Evolutionary conservation across 2,329 filamentous ascomycete species (phyloP), one percentile per base, ranked within the genome.

Genomic region (Parastagonospora avenae): DNA sequence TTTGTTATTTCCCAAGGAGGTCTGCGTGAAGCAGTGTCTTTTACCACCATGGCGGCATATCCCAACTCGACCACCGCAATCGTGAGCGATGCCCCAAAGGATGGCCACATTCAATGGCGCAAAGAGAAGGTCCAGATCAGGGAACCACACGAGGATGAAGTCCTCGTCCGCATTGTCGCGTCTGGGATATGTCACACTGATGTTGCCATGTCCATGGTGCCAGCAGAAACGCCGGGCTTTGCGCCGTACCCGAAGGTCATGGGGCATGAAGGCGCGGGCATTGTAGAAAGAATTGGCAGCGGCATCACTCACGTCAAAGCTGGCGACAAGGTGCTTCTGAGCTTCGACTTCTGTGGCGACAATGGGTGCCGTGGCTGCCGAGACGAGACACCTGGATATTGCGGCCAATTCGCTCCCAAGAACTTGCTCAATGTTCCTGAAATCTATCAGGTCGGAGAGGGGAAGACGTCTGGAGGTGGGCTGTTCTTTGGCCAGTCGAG

Each of bases 131-230:
- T 77, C 10, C 62, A 57, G 11, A 43, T 77, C 1, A 59, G 75
- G 9, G 57, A 72, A n/a, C 66, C 72, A 2, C 57, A 63, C 9
- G 68, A 77, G 1, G 76, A 80, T 28, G 82, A 84, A 63, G 66
- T 83, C 2, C 68, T 83, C 2, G 76, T 84, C 3, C 78, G 81
- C 36, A 79, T 84, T 50, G 72, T 82, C 1, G 80, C 82, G 0
- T 77, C 77, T 0, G 82, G 82, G 0, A 76, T 85, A 42, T 85
- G 82, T 54, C 82, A 85, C 51, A 82, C 81, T 0, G 82, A 85
- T 55, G 60, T 82, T 8, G 66, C 78, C 27, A 76, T 81, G 44
- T 79, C 77, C 2, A 71, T 75, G 8, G 46, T 71, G 12, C 72
- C 66, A 8, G 62, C 77, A 24, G 68, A 66, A 9, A 67, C 42